Evolutionary conservation across 2,329 filamentous ascomycete species (phyloP).

Genomic region (Graphilbum fragrans): DNA sequence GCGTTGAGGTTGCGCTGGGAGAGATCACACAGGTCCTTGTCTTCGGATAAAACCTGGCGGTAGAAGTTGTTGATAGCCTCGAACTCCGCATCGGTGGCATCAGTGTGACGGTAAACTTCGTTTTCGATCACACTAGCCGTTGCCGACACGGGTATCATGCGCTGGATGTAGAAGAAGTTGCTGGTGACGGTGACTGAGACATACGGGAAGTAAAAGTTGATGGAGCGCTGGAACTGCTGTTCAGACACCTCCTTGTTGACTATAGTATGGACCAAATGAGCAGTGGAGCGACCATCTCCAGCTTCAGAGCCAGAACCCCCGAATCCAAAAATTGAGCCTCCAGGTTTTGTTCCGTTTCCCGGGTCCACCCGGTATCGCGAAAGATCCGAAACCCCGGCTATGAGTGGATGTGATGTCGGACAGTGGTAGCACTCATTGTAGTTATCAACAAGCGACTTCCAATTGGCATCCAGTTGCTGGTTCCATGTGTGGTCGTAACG

Average conservation of each 20-base stretch:
- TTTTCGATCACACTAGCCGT: constrained; percentile 32
- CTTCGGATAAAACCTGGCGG: constrained; percentile 37
- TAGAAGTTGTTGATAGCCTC: constrained; percentile 32
- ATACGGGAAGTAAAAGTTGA: constrained; percentile 27
- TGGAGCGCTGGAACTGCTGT: constrained; percentile 12
- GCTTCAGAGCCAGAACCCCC: constrained; percentile 7
- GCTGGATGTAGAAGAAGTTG: constrained; percentile 38
- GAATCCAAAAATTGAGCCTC: too few relatives aligned
- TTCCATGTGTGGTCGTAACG: constrained; percentile 14
- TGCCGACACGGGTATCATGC: constrained; percentile 32
- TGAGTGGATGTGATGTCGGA: constrained; percentile 32
- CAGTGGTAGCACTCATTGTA: constrained; percentile 39
- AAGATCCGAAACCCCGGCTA: constrained; percentile 30
- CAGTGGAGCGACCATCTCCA: too few relatives aligned
- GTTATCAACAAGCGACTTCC: constrained; percentile 31
- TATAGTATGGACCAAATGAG: constrained; percentile 5
- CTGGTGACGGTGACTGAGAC: constrained; percentile 24
- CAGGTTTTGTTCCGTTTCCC: too few relatives aligned
- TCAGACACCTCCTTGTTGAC: constrained; percentile 7
- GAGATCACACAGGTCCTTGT: constrained; percentile 35
- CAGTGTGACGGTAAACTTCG: constrained; percentile 37
- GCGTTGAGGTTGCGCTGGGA: constrained; percentile 37
- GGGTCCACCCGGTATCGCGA: constrained; percentile 27
- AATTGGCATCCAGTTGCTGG: constrained; percentile 23
- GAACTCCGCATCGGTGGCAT: constrained; percentile 33